These are phyloP conservation scores for Fusarium nanum DNA, from an alignment of 2,329 filamentous ascomycete genomes.

Conservation along the genomic window DNA sequence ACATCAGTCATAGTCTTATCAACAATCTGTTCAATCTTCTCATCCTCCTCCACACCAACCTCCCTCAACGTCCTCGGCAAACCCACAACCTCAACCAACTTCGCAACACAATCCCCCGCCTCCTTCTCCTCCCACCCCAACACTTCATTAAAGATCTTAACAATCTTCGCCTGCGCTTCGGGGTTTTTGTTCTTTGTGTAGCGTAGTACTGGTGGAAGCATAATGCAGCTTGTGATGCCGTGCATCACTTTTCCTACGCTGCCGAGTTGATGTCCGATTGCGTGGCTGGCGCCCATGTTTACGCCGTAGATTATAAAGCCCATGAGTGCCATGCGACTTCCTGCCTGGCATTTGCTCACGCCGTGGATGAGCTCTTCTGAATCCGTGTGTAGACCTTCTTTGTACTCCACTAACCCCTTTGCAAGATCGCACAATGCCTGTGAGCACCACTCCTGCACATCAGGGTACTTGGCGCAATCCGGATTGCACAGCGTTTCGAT, in stretches of 20 bases:
- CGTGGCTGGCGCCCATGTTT: slow-evolving; percentile 27
- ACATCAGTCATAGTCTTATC: slow-evolving; percentile 27
- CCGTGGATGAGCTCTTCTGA: not conserved
- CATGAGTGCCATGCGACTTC: slow-evolving; percentile 30
- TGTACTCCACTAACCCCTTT: slow-evolving; percentile 4
- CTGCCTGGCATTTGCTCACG: slow-evolving; percentile 19
- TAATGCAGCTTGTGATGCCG: slow-evolving; percentile 20
- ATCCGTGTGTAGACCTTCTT: not conserved
- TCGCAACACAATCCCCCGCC: not conserved
- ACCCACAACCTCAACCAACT: not conserved
- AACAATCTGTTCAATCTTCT: slow-evolving; percentile 19
- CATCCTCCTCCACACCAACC: slow-evolving; percentile 3
- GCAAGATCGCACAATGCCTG: slow-evolving; percentile 8
- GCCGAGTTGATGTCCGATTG: slow-evolving; percentile 14
- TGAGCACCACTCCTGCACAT: slow-evolving; percentile 17
- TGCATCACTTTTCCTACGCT: slow-evolving; percentile 28
- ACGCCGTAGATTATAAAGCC: slow-evolving; percentile 17
- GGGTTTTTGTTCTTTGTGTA: slow-evolving; percentile 10
- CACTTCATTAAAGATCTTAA: slow-evolving; percentile 5
- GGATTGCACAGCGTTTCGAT: slow-evolving; percentile 17
- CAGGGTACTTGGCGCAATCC: not conserved
- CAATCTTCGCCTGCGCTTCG: not conserved
- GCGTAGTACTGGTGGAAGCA: slow-evolving; percentile 13
- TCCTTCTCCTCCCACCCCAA: slow-evolving; percentile 12
- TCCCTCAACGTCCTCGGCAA: slow-evolving; percentile 1